Conservation (phyloP, 768 basidiomycete species). For the Lactifluus rugatus region DNA sequence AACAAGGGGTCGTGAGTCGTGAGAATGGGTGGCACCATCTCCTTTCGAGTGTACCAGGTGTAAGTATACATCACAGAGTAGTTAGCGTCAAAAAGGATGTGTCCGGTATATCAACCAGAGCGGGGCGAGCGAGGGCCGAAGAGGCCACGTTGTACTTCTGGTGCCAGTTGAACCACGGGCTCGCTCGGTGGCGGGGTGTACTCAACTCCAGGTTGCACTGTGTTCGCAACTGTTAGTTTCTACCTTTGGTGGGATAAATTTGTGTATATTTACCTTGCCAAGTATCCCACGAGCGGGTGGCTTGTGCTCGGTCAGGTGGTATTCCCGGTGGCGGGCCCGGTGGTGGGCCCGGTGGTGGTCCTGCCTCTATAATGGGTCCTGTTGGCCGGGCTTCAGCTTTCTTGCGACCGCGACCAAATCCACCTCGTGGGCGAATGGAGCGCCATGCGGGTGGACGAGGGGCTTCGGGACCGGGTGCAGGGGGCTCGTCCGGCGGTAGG, state of each 20-base stretch:
- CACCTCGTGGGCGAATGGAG: conserved; percentile 17
- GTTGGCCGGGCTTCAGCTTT: conserved; percentile 13
- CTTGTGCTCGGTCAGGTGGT: conserved; percentile 20
- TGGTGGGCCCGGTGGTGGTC: background rate
- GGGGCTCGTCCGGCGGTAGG: conserved; percentile 21
- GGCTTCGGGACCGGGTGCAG: conserved; percentile 21
- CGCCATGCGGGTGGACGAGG: conserved; percentile 21
- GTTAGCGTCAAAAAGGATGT: background rate
- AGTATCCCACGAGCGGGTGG: conserved; percentile 31
- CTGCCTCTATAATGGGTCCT: conserved; percentile 3
- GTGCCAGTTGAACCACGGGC: conserved; percentile 47
- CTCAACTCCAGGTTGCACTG: conserved; percentile 48
- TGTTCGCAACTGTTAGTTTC: conserved; percentile 23
- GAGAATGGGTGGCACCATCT: background rate
- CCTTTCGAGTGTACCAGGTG: background rate
- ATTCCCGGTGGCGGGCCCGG: background rate
- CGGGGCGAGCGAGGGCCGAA: conserved; percentile 72
- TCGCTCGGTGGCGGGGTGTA: conserved; percentile 56
- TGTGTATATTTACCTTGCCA: conserved; percentile 32
- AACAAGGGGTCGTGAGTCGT: background rate
- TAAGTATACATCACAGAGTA: background rate
- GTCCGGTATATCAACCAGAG: conserved; percentile 10
- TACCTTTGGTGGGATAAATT: background rate
- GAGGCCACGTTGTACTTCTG: conserved; percentile 44
- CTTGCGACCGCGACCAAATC: conserved; percentile 15